Base-by-base conservation (phyloP, 2,329 filamentous ascomycete genomes). In the Hypoxylon rubiginosum region DNA sequence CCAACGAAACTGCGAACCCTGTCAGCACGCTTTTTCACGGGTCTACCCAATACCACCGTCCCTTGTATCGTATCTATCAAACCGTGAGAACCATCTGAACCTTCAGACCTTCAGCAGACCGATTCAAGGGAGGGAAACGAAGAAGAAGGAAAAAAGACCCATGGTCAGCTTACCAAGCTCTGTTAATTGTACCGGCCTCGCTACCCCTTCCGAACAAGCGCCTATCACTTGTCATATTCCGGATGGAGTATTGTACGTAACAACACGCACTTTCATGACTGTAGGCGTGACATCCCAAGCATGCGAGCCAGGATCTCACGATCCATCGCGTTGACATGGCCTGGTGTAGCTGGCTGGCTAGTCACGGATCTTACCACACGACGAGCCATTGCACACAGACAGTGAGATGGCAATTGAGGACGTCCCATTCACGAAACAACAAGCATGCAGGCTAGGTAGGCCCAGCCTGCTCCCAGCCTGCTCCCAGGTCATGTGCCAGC, bases 21-120 rank as follows among this genome's bases (percentile, higher is more conserved):
- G 63, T 66, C 58, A 56, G 46, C 66, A 66, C 64, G 55, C 58
- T 63, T 64, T 61, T 45, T 15, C 36, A 63, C 50, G 39, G 55
- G 57, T 53, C 48, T 62, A 51, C 63, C 63, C 66, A 69, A 69
- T 67, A 10, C 58, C 55, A 66, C 63, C 59, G 58, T 63, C 59
- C 63, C 59, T 60, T 57, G 17, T 39, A 41, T 41, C 55, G 30
- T 49, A 62, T 53, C 13, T 15, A 39, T 24, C 10, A 11, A 43
- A 46, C 30, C 32, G 64, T 55, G 54, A 69, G 54, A 69, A 52
- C 56, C 54, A 28, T 45, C 49, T 24, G 6, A 26, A 36, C 41
- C 30, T 57, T 24, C 21, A 24, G 21, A 24, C 21, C 2, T 24
- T 57, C 50, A 56, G 53, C 39, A n/a, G 28, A 53, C 54, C 46